phyloP scores from a whole-genome alignment of 1,139 yeast genomes.

The Saccharomyces hybrid region DNA sequence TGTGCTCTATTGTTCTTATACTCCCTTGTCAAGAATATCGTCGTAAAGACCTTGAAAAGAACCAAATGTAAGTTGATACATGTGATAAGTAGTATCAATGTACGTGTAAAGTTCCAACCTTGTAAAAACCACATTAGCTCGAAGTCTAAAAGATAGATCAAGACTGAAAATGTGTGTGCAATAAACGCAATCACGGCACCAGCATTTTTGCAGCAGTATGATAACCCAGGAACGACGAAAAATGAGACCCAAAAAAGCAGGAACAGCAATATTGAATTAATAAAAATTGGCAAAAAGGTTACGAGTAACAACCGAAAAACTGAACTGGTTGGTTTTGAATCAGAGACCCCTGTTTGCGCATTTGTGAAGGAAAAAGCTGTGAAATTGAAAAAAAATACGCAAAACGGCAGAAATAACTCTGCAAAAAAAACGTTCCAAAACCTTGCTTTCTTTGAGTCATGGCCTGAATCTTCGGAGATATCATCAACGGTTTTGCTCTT shows the following conservation, averaged over 20 bases:
- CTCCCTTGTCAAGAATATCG: slow-evolving; percentile 52
- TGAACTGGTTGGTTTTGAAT: slow-evolving; percentile 45
- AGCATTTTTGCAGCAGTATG: slow-evolving; percentile 34
- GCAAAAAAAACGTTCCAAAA: slow-evolving; percentile 45
- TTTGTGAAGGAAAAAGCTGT: slow-evolving; percentile 64
- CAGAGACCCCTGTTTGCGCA: slow-evolving; percentile 56
- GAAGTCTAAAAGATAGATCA: slow-evolving; percentile 47
- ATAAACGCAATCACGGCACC: slow-evolving; percentile 42
- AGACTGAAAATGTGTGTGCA: slow-evolving; percentile 47
- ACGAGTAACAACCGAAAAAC: slow-evolving; percentile 46
- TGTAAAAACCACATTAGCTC: slow-evolving; percentile 59
- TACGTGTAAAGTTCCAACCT: slow-evolving; percentile 51
- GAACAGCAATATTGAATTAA: slow-evolving; percentile 42
- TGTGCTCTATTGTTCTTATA: slow-evolving; percentile 49
- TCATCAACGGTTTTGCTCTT: slow-evolving; percentile 39
- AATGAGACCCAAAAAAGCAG: slow-evolving; percentile 44
- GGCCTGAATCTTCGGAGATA: slow-evolving; percentile 28
- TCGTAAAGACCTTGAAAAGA: slow-evolving; percentile 42
- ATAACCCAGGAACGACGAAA: slow-evolving; percentile 40
- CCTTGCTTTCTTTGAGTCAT: slow-evolving; percentile 38
- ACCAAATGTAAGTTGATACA: slow-evolving; percentile 48
- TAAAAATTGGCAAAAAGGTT: slow-evolving; percentile 45
- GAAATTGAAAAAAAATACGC: slow-evolving; percentile 39
- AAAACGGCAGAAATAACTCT: slow-evolving; percentile 46
- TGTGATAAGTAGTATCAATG: slow-evolving; percentile 54